These are phyloP conservation scores for Castanea mollissima DNA, from an alignment of 306 rosid species.

Conservation along the genomic window DNA sequence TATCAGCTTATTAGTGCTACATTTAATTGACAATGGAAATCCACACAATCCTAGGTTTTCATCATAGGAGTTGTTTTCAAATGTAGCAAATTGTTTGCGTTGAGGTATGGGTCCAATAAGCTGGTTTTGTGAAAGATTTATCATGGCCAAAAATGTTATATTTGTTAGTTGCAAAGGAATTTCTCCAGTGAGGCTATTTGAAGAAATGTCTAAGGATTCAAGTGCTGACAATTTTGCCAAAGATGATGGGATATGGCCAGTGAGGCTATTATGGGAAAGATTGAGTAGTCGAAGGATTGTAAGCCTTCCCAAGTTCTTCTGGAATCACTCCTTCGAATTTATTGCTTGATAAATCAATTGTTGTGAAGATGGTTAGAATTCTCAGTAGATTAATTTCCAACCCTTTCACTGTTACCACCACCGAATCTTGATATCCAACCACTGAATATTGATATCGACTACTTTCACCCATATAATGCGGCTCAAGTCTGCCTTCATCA, in stretches of 20 bases:
- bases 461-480: no score
- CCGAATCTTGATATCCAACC: not conserved
- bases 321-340: slow-evolving; percentile 36
- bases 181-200: slow-evolving; percentile 1
- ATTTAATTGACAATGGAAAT: slow-evolving; percentile 28
- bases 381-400: not conserved
- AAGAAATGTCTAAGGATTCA: slow-evolving; percentile 42
- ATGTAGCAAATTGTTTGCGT: slow-evolving; percentile 38
- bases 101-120: slow-evolving; percentile 32
- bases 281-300: slow-evolving; percentile 23
- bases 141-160: slow-evolving; percentile 2
- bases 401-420: not conserved
- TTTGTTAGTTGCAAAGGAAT: slow-evolving; percentile 22
- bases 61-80: slow-evolving; percentile 18
- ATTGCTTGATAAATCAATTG: slow-evolving; percentile 41
- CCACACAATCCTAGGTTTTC: slow-evolving; percentile 37
- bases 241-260: slow-evolving; percentile 27
- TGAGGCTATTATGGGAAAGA: slow-evolving; percentile 32
- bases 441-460: no score
- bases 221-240: slow-evolving; percentile 21
- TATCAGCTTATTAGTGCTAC: not conserved
- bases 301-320: slow-evolving; percentile 20
- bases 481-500: no score
- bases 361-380: slow-evolving; percentile 19
- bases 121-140: slow-evolving; percentile 40